Conservation (phyloP, 106 monocot species). For the Alisma plantagoaquatica region DNA sequence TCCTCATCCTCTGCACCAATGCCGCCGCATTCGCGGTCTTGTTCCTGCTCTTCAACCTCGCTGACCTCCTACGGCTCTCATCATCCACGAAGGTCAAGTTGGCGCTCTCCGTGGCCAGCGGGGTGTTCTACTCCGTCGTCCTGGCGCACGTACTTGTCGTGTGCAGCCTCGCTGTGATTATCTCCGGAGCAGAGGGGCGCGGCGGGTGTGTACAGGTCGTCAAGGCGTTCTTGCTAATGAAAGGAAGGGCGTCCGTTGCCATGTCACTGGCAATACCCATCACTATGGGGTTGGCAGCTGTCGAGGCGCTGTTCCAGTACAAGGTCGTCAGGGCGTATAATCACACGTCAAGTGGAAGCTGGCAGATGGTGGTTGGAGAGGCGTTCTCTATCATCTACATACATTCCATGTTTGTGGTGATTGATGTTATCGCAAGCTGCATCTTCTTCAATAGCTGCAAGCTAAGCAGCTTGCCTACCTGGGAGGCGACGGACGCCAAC, state of each 20-base stretch:
- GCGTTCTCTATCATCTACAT: conserved; percentile 58
- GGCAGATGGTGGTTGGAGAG: too few relatives aligned
- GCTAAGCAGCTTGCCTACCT: background rate
- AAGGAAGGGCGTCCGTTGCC: too few relatives aligned
- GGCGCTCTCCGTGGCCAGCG: too few relatives aligned
- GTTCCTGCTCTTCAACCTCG: conserved; percentile 38
- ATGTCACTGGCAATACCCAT: too few relatives aligned
- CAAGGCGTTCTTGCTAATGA: conserved; percentile 44
- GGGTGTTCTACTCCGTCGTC: too few relatives aligned
- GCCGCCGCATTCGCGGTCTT: conserved; percentile 45
- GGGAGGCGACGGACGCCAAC: too few relatives aligned
- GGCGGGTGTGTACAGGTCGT: conserved; percentile 35
- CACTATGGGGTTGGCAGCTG: too few relatives aligned
- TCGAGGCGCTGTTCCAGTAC: too few relatives aligned
- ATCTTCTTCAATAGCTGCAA: conserved; percentile 63
- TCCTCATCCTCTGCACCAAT: conserved; percentile 53
- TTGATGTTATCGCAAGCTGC: conserved; percentile 60
- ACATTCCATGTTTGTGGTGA: conserved; percentile 49
- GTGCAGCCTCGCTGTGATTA: conserved; percentile 50
- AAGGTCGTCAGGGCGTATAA: too few relatives aligned
- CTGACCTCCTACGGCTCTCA: conserved; percentile 18
- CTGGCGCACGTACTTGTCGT: conserved; percentile 36
- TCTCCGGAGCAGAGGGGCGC: conserved; percentile 47
- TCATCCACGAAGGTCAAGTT: too few relatives aligned
- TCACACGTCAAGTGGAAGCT: too few relatives aligned